Percentiles rank a stretch among this genome's conserved stretches.
These are phyloP conservation scores for Alternaria brassicae DNA, from an alignment of 2,329 filamentous ascomycete genomes.

Conservation along the genomic window DNA sequence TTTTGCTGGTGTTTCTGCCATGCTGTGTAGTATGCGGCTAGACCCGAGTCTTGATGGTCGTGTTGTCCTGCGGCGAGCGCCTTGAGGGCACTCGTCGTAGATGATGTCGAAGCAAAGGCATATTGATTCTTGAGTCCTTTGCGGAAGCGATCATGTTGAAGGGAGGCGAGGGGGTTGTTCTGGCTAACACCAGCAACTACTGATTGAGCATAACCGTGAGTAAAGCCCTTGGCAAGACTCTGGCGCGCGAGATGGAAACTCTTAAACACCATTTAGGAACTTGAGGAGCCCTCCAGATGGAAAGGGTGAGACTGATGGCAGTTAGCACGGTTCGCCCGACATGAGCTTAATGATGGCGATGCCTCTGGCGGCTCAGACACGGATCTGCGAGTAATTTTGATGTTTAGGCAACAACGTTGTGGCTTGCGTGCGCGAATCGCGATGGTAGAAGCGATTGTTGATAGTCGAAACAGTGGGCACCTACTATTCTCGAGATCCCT, in stretches of 20 bases:
- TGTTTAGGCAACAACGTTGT: constrained; percentile 29
- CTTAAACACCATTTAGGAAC: constrained; percentile 87
- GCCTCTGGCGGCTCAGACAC: constrained; percentile 22
- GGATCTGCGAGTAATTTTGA: constrained; percentile 14
- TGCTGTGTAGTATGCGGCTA: constrained; percentile 92
- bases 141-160: constrained; percentile 57
- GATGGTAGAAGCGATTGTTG: constrained; percentile 8
- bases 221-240: constrained; percentile 95
- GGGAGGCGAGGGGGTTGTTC: constrained; percentile 62
- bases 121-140: constrained; percentile 70
- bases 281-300: constrained; percentile 66
- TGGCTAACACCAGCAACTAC: constrained; percentile 86
- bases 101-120: constrained; percentile 67
- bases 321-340: constrained; percentile 23
- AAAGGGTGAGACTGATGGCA: constrained; percentile 56
- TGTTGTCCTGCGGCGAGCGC: constrained; percentile 35
- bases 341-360: constrained; percentile 23
- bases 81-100: constrained; percentile 49
- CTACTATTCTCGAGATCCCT: constrained; percentile 67
- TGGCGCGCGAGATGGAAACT: constrained; percentile 89
- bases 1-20: constrained; percentile 76
- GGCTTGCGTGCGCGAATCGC: constrained; percentile 20
- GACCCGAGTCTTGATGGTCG: constrained; percentile 58
- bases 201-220: constrained; percentile 97
- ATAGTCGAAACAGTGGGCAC: constrained; percentile 37